phyloP scores from a whole-genome alignment of 352 stramenopile genomes.

The Globisporangium barbulae region DNA sequence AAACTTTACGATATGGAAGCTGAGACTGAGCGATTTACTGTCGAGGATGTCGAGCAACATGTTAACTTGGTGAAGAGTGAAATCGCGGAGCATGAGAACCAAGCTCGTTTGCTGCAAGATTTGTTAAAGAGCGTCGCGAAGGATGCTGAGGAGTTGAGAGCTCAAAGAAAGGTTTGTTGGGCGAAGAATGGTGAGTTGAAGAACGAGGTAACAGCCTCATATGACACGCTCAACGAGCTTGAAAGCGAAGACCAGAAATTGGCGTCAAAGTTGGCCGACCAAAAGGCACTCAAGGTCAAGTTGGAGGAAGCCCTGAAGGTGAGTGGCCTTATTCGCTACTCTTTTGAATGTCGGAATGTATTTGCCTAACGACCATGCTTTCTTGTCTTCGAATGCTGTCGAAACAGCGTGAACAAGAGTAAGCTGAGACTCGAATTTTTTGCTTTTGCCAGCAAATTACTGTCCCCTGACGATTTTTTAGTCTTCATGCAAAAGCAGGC shows the following conservation, averaged over 20 bases:
- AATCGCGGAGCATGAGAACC: constrained; percentile 3
- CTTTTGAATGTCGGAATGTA: background rate
- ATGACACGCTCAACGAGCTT: constrained; percentile 5
- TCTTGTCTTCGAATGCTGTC: background rate
- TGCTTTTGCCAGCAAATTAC: background rate
- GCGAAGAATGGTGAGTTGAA: background rate
- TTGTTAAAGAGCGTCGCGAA: background rate
- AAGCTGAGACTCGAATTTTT: background rate
- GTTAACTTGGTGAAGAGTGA: background rate
- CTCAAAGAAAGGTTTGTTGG: background rate
- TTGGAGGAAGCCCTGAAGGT: constrained; percentile 14
- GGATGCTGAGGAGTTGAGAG: background rate
- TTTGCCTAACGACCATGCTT: background rate
- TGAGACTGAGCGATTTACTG: background rate
- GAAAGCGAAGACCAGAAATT: constrained; percentile 5
- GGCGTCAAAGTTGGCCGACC: constrained; percentile 7
- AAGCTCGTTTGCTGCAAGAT: background rate
- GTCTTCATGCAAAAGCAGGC: constrained; percentile 1
- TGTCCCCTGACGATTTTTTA: background rate
- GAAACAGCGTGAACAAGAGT: constrained; percentile 1
- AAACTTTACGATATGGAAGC: constrained; percentile 8
- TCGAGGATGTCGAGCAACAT: background rate
- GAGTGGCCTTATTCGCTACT: background rate
- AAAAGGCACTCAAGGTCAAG: constrained; percentile 1
- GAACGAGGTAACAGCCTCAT: constrained; percentile 1